Evolutionary conservation across 1,284 basidiomycete species (phyloP).

Genomic region (Boletus calvinii): DNA sequence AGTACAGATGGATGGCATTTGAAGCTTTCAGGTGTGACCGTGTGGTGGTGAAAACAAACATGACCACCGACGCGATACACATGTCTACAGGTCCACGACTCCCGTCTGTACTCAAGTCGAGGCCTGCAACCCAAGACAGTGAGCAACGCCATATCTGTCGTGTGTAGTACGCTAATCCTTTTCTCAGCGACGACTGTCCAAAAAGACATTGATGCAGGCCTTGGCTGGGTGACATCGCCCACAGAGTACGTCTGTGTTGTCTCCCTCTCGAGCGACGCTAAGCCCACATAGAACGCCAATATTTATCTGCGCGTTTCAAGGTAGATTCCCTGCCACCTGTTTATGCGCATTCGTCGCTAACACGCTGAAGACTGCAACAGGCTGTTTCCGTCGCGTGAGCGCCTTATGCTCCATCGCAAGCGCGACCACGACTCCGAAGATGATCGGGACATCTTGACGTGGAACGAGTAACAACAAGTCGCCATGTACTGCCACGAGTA

Average conservation of each 20-base stretch:
- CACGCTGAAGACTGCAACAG: constrained; percentile 57
- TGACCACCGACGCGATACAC: not conserved
- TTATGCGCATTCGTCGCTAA: not conserved
- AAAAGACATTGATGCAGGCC: constrained; percentile 27
- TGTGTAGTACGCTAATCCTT: not conserved
- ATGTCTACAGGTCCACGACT: constrained; percentile 36
- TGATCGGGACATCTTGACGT: constrained; percentile 62
- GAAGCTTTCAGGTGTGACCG: too few species aligned
- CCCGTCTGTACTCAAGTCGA: constrained; percentile 54
- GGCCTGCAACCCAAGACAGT: constrained; percentile 55
- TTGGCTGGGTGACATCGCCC: constrained; percentile 31
- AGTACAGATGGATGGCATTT: too few species aligned
- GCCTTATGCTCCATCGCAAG: constrained; percentile 68
- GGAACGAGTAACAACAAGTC: constrained; percentile 51
- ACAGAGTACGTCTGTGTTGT: constrained; percentile 24
- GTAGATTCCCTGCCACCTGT: constrained; percentile 7
- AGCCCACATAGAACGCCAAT: constrained; percentile 26
- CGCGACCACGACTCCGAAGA: constrained; percentile 68
- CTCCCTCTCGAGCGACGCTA: constrained; percentile 1
- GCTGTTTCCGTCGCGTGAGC: constrained; percentile 68
- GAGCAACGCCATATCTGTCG: constrained; percentile 15
- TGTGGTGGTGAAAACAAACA: too few species aligned
- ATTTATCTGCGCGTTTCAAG: constrained; percentile 33
- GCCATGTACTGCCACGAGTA: not conserved
- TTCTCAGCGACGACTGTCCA: constrained; percentile 20